Percentiles rank a stretch among this genome's conserved stretches.
phyloP scores from a whole-genome alignment of 495 filamentous ascomycete species.

The Lasiosphaeris hirsuta region DNA sequence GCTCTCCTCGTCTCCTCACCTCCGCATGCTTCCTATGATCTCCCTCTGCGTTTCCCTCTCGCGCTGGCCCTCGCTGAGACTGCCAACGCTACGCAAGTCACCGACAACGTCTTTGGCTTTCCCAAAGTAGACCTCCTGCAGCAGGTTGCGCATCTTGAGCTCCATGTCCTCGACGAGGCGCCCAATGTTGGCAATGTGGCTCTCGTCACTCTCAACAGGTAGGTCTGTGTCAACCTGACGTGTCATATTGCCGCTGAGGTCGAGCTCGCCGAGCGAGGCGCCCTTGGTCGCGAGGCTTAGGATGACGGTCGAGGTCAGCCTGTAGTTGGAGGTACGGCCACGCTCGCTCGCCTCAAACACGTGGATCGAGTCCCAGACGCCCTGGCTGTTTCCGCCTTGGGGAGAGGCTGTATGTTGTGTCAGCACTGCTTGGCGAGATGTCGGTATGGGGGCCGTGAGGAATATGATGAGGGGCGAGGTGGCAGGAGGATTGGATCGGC shows the following conservation, averaged over 20 bases:
- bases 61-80: conserved; percentile 79
- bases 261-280: conserved; percentile 78
- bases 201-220: conserved; percentile 82
- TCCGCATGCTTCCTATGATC: conserved; percentile 74
- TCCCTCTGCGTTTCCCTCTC: conserved; percentile 86
- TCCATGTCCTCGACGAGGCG: conserved; percentile 98
- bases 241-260: conserved; percentile 96
- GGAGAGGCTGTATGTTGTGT: conserved; percentile 25
- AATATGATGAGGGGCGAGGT: too few species aligned
- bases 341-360: conserved; percentile 95
- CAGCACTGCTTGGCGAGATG: background rate
- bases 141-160: conserved; percentile 96
- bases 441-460: too few species aligned
- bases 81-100: conserved; percentile 84
- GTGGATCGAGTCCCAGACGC: conserved; percentile 97
- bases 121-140: conserved; percentile 99
- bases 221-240: conserved; percentile 90
- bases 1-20: conserved; percentile 11
- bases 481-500: too few species aligned
- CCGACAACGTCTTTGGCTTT: conserved; percentile 99
- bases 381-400: conserved; percentile 58
- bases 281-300: conserved; percentile 73
- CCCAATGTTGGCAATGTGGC: conserved; percentile 94
- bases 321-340: conserved; percentile 88
- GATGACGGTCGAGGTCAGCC: conserved; percentile 95